Base-by-base conservation (phyloP, 345 rosid species). In the Capsella bursapastoris region DNA sequence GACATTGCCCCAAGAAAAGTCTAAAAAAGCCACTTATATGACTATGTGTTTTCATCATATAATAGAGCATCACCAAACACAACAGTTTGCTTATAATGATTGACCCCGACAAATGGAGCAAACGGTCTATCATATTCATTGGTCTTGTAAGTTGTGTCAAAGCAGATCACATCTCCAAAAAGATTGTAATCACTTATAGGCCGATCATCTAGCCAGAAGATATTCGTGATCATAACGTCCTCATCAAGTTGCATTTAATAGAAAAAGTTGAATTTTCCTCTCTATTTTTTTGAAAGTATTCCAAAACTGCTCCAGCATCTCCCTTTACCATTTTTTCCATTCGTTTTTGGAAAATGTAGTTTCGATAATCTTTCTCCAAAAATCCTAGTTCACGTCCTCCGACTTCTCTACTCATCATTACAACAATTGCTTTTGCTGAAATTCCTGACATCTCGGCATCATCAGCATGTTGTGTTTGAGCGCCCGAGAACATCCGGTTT, bases 391-490 rank as follows among this genome's bases (percentile, higher is more conserved):
- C 51, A 43, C 51, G 18, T 50, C 67, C 67, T 8, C 50, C 22
- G 8, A 62, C 38, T 43, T 43, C 52, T 44, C 35, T 45, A 45
- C 22, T 45, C 51, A 62, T 62, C 51, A 62, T 62, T 43, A 43
- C 38, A 62, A 62, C 22, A 12, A 14, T 62, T 43, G 52, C 4
- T 27, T 62, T 27, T n/a, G 67, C 52, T 27, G 38, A 62, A 62
- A 43, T 43, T 44, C 52, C 38, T 43, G 25, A 41, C 66, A 61
- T 40, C 16, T 61, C 66, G 1, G 34, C 66, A 61, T 61, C 50
- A 32, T 32, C 35, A 32, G 35, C 66, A 41, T 61, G 51, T 43
- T 61, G 35, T 61, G 27, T 41, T 41, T 44, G 34, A 41, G 67
- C 4, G 52, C 43, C 18, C 27, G 12, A 27, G 4, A 43, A 2